phyloP scores from a whole-genome alignment of 106 monocot genomes.

The Chionographis japonica region DNA sequence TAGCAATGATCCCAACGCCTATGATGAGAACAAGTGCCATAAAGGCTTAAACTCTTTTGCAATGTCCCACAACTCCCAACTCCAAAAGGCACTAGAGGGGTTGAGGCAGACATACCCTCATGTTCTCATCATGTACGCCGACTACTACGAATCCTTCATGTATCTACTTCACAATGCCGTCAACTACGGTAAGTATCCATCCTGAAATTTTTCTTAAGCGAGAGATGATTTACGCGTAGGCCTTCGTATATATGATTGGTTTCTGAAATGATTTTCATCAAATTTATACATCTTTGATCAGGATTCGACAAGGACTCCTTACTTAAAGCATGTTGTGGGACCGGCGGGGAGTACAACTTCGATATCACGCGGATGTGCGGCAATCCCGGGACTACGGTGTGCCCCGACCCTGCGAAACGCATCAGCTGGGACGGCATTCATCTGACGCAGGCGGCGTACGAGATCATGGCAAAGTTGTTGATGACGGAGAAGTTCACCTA shows the following conservation, averaged over 20 bases:
- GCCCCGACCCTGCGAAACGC: background rate
- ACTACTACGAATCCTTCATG: constrained; percentile 9
- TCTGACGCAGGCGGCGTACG: background rate
- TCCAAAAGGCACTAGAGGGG: constrained; percentile 4
- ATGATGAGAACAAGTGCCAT: constrained; percentile 2
- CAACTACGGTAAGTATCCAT: background rate
- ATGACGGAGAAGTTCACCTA: too few species aligned
- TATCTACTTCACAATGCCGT: background rate
- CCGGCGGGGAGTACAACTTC: constrained; percentile 9
- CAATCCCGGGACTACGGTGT: background rate
- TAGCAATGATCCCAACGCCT: background rate
- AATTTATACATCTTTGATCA: background rate
- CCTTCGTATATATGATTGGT: background rate
- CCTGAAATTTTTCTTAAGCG: too few species aligned
- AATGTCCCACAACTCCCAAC: constrained; percentile 8
- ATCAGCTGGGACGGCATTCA: constrained; percentile 21
- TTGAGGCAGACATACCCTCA: constrained; percentile 4
- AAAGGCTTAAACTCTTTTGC: constrained; percentile 7
- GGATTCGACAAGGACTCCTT: constrained; percentile 5
- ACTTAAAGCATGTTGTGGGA: constrained; percentile 14
- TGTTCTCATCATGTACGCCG: constrained; percentile 19
- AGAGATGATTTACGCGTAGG: too few species aligned
- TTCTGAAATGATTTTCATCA: background rate
- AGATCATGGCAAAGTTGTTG: too few species aligned
- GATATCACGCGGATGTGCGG: background rate